Evolutionary conservation across 2,329 filamentous ascomycete species (phyloP).

Genomic region (Clarireedia paspali): DNA sequence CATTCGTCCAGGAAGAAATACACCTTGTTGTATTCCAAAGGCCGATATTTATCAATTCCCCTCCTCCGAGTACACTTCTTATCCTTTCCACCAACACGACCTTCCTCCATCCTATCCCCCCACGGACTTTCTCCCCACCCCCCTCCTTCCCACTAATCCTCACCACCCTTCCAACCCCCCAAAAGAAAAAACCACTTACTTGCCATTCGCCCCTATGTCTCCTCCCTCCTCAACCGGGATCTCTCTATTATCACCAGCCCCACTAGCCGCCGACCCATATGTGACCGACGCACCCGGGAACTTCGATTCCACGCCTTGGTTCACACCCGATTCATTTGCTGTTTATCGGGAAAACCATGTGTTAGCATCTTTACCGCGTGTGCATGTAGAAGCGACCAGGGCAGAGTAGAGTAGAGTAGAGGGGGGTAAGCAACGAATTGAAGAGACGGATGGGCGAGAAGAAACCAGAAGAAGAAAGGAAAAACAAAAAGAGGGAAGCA

Average conservation of each 20-base stretch:
- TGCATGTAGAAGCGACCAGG: too few species aligned
- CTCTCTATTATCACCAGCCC: neutral
- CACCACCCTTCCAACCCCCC: neutral
- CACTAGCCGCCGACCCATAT: neutral
- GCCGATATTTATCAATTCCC: too few species aligned
- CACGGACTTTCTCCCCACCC: neutral
- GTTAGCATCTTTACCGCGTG: too few species aligned
- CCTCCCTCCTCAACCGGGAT: neutral
- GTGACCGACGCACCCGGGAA: neutral
- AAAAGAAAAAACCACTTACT: neutral
- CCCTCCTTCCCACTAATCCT: neutral
- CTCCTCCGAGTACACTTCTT: neutral
- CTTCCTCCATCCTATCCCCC: neutral
- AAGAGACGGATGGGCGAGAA: too few species aligned
- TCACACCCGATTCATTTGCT: too few species aligned
- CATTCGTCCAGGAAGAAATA: too few species aligned
- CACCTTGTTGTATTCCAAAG: too few species aligned
- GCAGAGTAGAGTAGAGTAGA: too few species aligned
- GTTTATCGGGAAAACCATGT: too few species aligned
- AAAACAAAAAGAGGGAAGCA: neutral
- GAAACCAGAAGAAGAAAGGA: too few species aligned
- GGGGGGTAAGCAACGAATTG: too few species aligned
- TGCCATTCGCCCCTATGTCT: neutral
- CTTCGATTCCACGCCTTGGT: neutral
- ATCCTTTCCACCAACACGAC: neutral